A percentile compares a stretch with the other conserved stretches of the same genome.
Conservation (phyloP, 768 basidiomycete species). For the Hysterangium stoloniferum region DNA sequence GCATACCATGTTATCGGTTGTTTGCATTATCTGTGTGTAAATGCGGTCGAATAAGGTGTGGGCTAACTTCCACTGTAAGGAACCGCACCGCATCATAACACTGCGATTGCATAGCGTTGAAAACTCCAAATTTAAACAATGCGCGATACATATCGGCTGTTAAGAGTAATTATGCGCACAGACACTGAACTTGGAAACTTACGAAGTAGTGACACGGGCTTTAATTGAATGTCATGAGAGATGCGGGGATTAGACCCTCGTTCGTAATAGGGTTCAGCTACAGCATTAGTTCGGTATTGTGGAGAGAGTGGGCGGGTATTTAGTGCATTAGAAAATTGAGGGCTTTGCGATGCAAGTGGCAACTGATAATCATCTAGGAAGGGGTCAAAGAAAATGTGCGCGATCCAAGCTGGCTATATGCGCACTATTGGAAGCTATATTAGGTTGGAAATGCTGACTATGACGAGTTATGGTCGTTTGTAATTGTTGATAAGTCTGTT, state of each 20-base stretch:
- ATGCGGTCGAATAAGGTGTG: background rate
- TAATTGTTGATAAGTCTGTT: too few relatives aligned
- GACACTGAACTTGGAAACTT: constrained; percentile 18
- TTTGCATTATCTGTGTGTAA: constrained; percentile 46
- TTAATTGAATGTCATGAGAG: constrained; percentile 43
- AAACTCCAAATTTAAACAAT: constrained; percentile 82
- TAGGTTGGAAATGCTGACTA: too few relatives aligned
- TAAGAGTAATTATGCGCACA: background rate
- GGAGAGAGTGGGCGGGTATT: background rate
- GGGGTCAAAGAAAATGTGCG: too few relatives aligned
- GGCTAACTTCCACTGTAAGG: background rate
- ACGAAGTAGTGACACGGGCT: constrained; percentile 71
- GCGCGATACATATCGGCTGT: constrained; percentile 77
- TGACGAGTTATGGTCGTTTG: too few relatives aligned
- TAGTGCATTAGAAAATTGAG: background rate
- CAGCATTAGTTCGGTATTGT: too few relatives aligned
- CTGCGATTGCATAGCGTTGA: constrained; percentile 85
- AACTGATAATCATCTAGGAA: too few relatives aligned
- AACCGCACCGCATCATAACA: constrained; percentile 66
- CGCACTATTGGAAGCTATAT: background rate
- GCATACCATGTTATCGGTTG: constrained; percentile 57
- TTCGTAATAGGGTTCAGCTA: too few relatives aligned
- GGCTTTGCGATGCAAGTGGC: too few relatives aligned
- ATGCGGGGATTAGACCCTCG: constrained; percentile 26
- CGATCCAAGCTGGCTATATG: background rate